Conservation (phyloP, 192 early-diverging fungal genomes). For the Rhizophlyctis rosea region DNA sequence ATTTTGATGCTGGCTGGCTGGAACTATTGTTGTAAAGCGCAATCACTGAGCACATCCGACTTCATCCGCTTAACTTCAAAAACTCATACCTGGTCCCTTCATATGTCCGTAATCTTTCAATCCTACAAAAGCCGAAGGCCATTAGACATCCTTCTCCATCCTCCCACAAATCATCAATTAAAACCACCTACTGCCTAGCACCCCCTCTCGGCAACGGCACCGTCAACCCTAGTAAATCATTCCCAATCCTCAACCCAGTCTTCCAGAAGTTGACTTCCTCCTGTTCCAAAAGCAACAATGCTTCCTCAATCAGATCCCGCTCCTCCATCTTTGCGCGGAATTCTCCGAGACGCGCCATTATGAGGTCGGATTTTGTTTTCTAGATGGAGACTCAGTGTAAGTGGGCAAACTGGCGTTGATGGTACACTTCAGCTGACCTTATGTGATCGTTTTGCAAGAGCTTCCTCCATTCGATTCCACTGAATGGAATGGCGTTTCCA, state of each 20-base stretch:
- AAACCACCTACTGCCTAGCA: slow-evolving; percentile 33
- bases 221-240: slow-evolving; percentile 49
- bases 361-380: slow-evolving; percentile 24
- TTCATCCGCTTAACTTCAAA: no score
- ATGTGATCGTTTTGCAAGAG: slow-evolving; percentile 24
- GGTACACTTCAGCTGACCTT: slow-evolving; percentile 8
- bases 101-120: slow-evolving; percentile 22
- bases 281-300: slow-evolving; percentile 42
- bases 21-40: no score
- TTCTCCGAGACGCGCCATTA: slow-evolving; percentile 46
- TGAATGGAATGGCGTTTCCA: slow-evolving; percentile 42
- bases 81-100: slow-evolving; percentile 4
- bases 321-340: slow-evolving; percentile 44
- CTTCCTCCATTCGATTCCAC: slow-evolving; percentile 31
- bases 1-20: no score
- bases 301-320: slow-evolving; percentile 46
- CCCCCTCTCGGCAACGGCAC: slow-evolving; percentile 46
- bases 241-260: slow-evolving; percentile 45
- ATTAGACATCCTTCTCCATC: neutral
- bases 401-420: neutral
- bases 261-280: slow-evolving; percentile 51
- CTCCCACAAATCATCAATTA: neutral
- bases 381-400: neutral
- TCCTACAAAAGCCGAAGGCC: slow-evolving; percentile 6
- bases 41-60: no score